Evolutionary conservation across 306 rosid species (phyloP).

Genomic region (Medicago arabica): DNA sequence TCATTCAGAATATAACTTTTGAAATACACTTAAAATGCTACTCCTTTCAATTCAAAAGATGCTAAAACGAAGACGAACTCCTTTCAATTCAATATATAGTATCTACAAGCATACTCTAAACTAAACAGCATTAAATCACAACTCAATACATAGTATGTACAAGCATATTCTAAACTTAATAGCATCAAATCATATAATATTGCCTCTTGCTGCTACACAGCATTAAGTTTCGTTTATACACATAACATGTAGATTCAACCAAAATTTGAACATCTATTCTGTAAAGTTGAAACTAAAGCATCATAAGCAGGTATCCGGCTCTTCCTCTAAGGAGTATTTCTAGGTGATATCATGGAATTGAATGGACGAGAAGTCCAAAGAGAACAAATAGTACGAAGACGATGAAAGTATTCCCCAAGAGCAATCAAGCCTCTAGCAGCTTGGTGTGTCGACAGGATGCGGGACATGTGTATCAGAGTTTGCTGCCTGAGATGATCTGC

Average conservation of each 20-base stretch:
- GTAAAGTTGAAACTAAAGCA: background rate
- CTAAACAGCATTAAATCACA: slow-evolving; percentile 37
- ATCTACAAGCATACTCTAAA: slow-evolving; percentile 46
- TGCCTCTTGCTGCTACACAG: slow-evolving; percentile 23
- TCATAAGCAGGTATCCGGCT: background rate
- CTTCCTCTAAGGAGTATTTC: slow-evolving; percentile 27
- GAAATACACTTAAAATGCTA: background rate
- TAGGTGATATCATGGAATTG: slow-evolving; percentile 15
- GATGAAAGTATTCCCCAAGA: slow-evolving; percentile 76
- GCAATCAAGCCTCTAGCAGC: slow-evolving; percentile 78
- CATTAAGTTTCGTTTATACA: slow-evolving; percentile 30
- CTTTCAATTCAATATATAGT: slow-evolving; percentile 19
- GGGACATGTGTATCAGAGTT: slow-evolving; percentile 70
- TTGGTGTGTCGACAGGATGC: slow-evolving; percentile 62
- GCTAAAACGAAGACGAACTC: background rate
- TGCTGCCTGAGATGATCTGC: slow-evolving; percentile 88
- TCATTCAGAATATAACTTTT: background rate
- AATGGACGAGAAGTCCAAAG: slow-evolving; percentile 69
- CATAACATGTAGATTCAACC: background rate
- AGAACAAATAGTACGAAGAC: slow-evolving; percentile 79
- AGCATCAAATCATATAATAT: slow-evolving; percentile 33
- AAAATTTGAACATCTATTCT: slow-evolving; percentile 30
- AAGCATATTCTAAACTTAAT: slow-evolving; percentile 41
- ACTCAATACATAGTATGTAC: slow-evolving; percentile 38
- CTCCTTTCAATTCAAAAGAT: background rate